Evolutionary conservation across 2,329 filamentous ascomycete species (phyloP).

Genomic region (Penicillium sp.): DNA sequence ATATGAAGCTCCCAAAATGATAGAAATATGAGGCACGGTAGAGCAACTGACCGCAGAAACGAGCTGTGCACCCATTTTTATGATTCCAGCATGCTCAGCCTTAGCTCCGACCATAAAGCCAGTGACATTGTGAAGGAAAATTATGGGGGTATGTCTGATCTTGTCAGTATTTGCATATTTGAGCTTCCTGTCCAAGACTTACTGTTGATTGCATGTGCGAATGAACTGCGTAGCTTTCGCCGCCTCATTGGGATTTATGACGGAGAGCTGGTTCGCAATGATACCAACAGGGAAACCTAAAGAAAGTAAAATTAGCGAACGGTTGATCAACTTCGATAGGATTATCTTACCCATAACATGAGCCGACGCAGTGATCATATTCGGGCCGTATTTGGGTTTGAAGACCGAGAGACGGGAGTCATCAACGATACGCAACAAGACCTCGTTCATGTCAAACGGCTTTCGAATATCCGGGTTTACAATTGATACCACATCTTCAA

Average conservation of each 20-base stretch:
- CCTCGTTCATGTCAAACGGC: constrained; percentile 42
- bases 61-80: no score
- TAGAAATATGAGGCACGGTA: no score
- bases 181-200: constrained; percentile 7
- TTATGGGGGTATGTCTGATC: constrained; percentile 39
- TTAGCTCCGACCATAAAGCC: constrained; percentile 52
- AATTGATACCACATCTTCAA: constrained; percentile 40
- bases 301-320: neutral
- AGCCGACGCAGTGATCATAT: constrained; percentile 43
- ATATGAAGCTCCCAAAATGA: no score
- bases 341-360: constrained; percentile 36
- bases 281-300: constrained; percentile 41
- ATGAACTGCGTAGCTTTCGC: constrained; percentile 47
- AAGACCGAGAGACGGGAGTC: constrained; percentile 42
- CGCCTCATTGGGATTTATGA: constrained; percentile 45
- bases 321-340: no score
- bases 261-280: constrained; percentile 43
- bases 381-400: constrained; percentile 44
- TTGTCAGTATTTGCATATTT: neutral
- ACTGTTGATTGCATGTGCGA: constrained; percentile 47
- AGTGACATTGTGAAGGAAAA: constrained; percentile 51
- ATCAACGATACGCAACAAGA: constrained; percentile 45
- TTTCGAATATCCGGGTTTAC: constrained; percentile 44
- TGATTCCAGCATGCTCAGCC: constrained; percentile 45
- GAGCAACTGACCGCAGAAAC: no score